A percentile compares a stretch with the other conserved stretches of the same genome.
Evolutionary conservation across 2,329 filamentous ascomycete genomes (phyloP).

Genomic region (Periglandula ipomoeae): DNA sequence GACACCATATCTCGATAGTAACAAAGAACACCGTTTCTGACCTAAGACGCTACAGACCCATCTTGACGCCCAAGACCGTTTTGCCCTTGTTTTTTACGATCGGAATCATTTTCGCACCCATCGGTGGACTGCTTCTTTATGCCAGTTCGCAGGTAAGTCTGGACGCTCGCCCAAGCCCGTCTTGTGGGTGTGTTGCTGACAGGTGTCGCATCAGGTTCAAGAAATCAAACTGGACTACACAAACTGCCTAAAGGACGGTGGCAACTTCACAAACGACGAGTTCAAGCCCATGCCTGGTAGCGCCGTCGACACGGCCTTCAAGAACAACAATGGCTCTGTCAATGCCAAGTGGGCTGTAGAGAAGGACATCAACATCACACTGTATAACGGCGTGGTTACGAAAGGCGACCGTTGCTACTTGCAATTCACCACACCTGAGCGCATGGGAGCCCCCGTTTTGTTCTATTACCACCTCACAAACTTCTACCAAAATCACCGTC

Average conservation of each 20-base stretch:
- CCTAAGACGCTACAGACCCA: constrained; percentile 53
- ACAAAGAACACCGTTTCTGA: constrained; percentile 24
- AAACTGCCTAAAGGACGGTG: constrained; percentile 54
- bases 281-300: constrained; percentile 44
- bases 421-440: constrained; percentile 69
- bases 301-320: constrained; percentile 63
- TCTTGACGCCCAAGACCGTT: constrained; percentile 89
- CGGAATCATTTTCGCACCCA: constrained; percentile 86
- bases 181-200: not conserved
- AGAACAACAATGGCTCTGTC: constrained; percentile 34
- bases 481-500: constrained; percentile 97
- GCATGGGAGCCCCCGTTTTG: constrained; percentile 71
- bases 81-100: constrained; percentile 85
- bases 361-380: constrained; percentile 30
- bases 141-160: constrained; percentile 65
- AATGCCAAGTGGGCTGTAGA: constrained; percentile 35
- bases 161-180: not conserved
- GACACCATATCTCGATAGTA: not conserved
- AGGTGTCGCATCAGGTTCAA: constrained; percentile 54
- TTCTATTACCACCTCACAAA: constrained; percentile 95
- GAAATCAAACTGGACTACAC: constrained; percentile 90
- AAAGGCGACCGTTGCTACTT: constrained; percentile 56
- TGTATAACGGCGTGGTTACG: constrained; percentile 25
- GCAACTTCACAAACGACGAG: constrained; percentile 21
- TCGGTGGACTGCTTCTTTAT: constrained; percentile 78